Base-by-base conservation (phyloP, 495 filamentous ascomycete species). In the Zalerion maritima region DNA sequence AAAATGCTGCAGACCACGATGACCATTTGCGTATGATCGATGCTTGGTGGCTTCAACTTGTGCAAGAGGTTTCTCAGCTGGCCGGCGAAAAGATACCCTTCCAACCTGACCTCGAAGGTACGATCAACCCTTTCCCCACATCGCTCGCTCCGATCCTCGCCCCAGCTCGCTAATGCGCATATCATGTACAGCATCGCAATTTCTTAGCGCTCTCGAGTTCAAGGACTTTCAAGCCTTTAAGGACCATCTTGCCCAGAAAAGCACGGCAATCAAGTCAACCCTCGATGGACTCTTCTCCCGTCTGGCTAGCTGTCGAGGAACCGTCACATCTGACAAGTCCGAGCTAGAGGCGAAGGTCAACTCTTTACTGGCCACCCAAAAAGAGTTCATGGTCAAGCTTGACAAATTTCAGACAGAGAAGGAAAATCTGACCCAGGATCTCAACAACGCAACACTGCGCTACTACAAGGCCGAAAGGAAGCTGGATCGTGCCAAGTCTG, bases 401-500 rank as follows among this genome's bases (percentile, higher is more conserved):
- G 83, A 89, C 34, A 71, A 75, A 30, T 60, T 83, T 2, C 61
- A 74, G 18, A 55, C 72, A 6, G 85, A 94, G 38, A 86, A 89
- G 40, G 75, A 92, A 27, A 72, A 80, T 38, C 63, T 91, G 8
- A 79, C 78, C 25, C 79, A 84, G 27, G 76, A 83, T 28, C 60
- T 94, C 7, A 83, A 93, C 37, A 71, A 64, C 29, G 87, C 89
- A 3, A 87, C 83, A 3, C 58, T 87, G 21, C 75, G 89, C 31
- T 94, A 91, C 40, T 81, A 94, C 69, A 76, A 85, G 35, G 89
- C 89, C 3, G 89, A 96, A 46, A 87, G 87, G 57, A 83, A 81
- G 49, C 64, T 94, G 10, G 89, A 97, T 49, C 73, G 89, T 19
- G 72, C 75, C 5, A 80, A 76, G 47, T 94, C 87, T 44, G 55